Conservation (phyloP, 2,329 filamentous ascomycete genomes). For the Amauroascus verrucosus region DNA sequence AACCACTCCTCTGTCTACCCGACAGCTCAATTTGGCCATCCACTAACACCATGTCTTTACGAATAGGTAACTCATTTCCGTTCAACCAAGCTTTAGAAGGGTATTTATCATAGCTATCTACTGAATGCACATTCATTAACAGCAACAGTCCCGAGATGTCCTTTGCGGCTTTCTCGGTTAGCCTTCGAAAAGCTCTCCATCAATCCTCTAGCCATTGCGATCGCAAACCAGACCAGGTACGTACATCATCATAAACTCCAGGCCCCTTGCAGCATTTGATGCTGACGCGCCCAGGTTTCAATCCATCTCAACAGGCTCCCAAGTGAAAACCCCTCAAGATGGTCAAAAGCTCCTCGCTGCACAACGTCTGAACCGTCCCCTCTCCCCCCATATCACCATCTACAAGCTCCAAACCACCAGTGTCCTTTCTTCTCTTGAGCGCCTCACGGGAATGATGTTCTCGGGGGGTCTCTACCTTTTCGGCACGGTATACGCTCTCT, state of each 20-base stretch:
- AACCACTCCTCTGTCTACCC: neutral
- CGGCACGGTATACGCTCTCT: slow-evolving; percentile 66
- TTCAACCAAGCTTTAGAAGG: too few species aligned
- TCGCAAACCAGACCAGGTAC: neutral
- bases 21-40: too few species aligned
- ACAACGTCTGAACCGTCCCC: slow-evolving; percentile 71
- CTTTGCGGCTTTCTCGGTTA: neutral
- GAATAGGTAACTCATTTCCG: neutral
- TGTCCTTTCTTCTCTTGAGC: slow-evolving; percentile 64
- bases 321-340: slow-evolving; percentile 5
- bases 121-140: neutral
- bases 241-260: neutral
- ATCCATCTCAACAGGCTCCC: neutral
- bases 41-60: neutral
- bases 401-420: slow-evolving; percentile 81
- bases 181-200: neutral
- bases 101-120: too few species aligned
- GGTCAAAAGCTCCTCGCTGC: slow-evolving; percentile 50
- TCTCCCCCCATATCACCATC: slow-evolving; percentile 74
- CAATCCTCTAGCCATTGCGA: neutral
- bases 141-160: neutral
- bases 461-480: slow-evolving; percentile 69
- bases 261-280: neutral
- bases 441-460: slow-evolving; percentile 65
- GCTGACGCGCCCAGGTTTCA: neutral